Conservation (phyloP, 176 grass and related monocot species). For the Oryza meridionalis region DNA sequence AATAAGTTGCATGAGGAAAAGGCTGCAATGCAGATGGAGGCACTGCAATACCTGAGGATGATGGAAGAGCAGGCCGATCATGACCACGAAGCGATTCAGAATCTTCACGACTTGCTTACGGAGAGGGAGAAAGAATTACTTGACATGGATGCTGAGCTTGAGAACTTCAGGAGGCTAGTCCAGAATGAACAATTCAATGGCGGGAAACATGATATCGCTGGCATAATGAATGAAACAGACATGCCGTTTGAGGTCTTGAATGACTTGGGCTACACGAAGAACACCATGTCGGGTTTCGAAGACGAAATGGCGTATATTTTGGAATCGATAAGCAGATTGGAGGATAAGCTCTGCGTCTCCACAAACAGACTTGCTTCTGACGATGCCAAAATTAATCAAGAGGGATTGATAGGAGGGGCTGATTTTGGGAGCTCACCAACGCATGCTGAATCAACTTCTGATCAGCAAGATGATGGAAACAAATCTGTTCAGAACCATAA, state of each 20-base stretch:
- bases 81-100: conserved; percentile 75
- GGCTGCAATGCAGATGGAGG: conserved; percentile 91
- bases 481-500: conserved; percentile 27
- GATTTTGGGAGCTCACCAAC: neutral
- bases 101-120: conserved; percentile 77
- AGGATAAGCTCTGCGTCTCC: conserved; percentile 50
- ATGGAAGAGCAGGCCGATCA: conserved; percentile 97
- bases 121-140: conserved; percentile 93
- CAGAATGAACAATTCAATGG: conserved; percentile 18
- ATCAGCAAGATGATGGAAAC: conserved; percentile 5
- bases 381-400: conserved; percentile 24
- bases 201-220: neutral
- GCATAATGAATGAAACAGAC: neutral
- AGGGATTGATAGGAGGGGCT: conserved; percentile 14
- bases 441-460: conserved; percentile 9
- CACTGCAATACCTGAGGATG: conserved; percentile 88
- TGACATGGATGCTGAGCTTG: conserved; percentile 70
- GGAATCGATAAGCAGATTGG: conserved; percentile 54
- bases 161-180: conserved; percentile 37
- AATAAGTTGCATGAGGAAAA: conserved; percentile 88
- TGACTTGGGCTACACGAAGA: conserved; percentile 16
- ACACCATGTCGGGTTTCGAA: conserved; percentile 56
- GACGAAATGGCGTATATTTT: conserved; percentile 59
- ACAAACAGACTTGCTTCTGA: conserved; percentile 43
- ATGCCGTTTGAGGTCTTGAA: conserved; percentile 19